Percentiles rank a stretch among this genome's conserved stretches.
phyloP scores from a whole-genome alignment of 768 basidiomycete species.

The Psilocybe sp. region DNA sequence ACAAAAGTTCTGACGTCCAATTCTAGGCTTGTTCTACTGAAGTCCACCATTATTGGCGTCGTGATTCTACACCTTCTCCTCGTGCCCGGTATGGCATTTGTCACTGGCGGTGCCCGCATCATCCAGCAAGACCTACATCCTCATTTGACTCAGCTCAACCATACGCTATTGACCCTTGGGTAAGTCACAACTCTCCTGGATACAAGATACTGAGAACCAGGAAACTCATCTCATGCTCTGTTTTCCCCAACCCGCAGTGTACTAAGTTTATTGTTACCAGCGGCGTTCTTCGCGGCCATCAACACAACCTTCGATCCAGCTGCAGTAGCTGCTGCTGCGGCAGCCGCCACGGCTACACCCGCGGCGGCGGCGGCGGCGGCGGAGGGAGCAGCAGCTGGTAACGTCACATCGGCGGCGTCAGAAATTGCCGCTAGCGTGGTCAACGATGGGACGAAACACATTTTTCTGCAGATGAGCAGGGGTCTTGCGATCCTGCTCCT shows the following conservation, averaged over 20 bases:
- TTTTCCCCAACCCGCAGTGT: conserved; percentile 36
- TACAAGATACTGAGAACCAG: too few relatives aligned
- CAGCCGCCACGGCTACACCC: background rate
- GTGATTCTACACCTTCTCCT: conserved; percentile 72
- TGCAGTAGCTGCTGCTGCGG: conserved; percentile 5
- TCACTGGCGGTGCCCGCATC: conserved; percentile 69
- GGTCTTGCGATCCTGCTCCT: conserved; percentile 65
- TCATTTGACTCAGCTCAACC: conserved; percentile 63
- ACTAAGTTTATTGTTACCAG: conserved; percentile 59
- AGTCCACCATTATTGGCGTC: conserved; percentile 70
- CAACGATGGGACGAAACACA: conserved; percentile 40
- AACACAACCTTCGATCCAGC: conserved; percentile 17
- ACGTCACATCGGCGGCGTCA: too few relatives aligned
- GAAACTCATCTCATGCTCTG: too few relatives aligned
- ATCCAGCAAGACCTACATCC: conserved; percentile 68
- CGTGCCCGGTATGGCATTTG: conserved; percentile 66
- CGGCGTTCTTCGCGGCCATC: conserved; percentile 65
- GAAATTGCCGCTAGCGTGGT: conserved; percentile 8
- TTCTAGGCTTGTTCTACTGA: conserved; percentile 57
- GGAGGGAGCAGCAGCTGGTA: too few relatives aligned
- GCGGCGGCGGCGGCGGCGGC: background rate
- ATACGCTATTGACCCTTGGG: conserved; percentile 68
- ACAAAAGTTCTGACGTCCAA: background rate
- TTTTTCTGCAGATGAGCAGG: conserved; percentile 60
- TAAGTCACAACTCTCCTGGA: conserved; percentile 20